Base-by-base conservation (phyloP, 345 rosid species). In the Lepidium sativum region DNA sequence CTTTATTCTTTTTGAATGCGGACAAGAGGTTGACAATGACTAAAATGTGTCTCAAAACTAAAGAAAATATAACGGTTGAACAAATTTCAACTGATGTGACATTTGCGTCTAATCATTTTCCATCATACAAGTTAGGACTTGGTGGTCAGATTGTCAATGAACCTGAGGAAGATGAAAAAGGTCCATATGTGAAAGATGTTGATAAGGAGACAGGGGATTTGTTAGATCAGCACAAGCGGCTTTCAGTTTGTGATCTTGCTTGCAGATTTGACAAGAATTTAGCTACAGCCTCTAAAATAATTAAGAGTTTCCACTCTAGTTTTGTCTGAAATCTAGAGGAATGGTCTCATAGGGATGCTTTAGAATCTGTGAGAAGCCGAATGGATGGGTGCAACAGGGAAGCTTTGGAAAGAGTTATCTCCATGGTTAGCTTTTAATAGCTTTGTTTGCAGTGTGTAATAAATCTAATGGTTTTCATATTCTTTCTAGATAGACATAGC, bases 201-300 rank as follows among this genome's bases (percentile, higher is more conserved):
- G 85, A 85, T 51, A 80, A 35, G 67, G 99, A 95, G 72, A 86
- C 86, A 4, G 27, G 44, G 44, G 85, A 85, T 58, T 68, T 95
- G 58, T 82, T 88, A 12, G 85, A 84, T 73, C 99, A 90, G 80
- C 88, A 95, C 71, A 88, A 85, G 68, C 91, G 97, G 12, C 88
- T 95, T 42, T 95, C 99, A 8, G 99, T 95, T 79, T 97, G 99
- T 51, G 99, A 88, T 59, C 92, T 95, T 41, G 97, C 99, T 29
- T 81, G 83, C 68, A 95, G 86, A 85, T 95, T 95, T 25, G 99
- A 95, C 82, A 95, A 86, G 84, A 91, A 95, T 78, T 68, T 95
- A 77, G 60, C 89, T 65, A 75, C 96, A 56, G 99, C 97, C 53
- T 80, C 91, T 50, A 91, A 86, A 78, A 68, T 95, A 79, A 81